Evolutionary conservation across 2,329 filamentous ascomycete species (phyloP).

Genomic region (Basipetospora sp.): DNA sequence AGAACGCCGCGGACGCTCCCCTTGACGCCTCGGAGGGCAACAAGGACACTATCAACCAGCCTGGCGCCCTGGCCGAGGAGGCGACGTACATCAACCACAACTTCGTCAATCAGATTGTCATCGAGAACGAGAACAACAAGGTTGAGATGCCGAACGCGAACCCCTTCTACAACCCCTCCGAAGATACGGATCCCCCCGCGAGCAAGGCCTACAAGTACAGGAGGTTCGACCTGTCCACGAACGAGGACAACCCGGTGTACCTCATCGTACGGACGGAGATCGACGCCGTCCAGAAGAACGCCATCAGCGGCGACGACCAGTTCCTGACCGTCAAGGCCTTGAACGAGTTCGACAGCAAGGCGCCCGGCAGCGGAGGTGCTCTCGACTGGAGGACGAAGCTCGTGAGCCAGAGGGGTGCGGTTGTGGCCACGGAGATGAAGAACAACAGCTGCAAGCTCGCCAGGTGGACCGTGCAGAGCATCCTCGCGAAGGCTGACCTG

Average conservation of each 20-base stretch:
- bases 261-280: slow-evolving; percentile 88
- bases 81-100: slow-evolving; percentile 99
- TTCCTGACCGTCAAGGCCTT: slow-evolving; percentile 85
- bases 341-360: slow-evolving; percentile 98
- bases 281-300: slow-evolving; percentile 91
- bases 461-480: slow-evolving; percentile 91
- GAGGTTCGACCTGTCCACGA: slow-evolving; percentile 85
- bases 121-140: slow-evolving; percentile 65
- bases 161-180: slow-evolving; percentile 89
- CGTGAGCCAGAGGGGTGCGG: slow-evolving; percentile 83
- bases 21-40: slow-evolving; percentile 81
- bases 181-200: slow-evolving; percentile 84
- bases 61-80: slow-evolving; percentile 82
- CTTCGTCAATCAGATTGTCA: slow-evolving; percentile 89
- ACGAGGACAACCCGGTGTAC: slow-evolving; percentile 87
- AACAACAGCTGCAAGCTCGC: slow-evolving; percentile 99
- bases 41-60: slow-evolving; percentile 90
- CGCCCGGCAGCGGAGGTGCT: slow-evolving; percentile 83
- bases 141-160: slow-evolving; percentile 76
- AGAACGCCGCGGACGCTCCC: slow-evolving; percentile 91
- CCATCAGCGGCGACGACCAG: slow-evolving; percentile 81
- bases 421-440: slow-evolving; percentile 99
- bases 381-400: slow-evolving; percentile 96
- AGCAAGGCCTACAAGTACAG: slow-evolving; percentile 98
- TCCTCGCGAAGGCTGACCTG: slow-evolving; percentile 88